phyloP scores from a whole-genome alignment of 345 rosid genomes.

The Camelina neglecta region DNA sequence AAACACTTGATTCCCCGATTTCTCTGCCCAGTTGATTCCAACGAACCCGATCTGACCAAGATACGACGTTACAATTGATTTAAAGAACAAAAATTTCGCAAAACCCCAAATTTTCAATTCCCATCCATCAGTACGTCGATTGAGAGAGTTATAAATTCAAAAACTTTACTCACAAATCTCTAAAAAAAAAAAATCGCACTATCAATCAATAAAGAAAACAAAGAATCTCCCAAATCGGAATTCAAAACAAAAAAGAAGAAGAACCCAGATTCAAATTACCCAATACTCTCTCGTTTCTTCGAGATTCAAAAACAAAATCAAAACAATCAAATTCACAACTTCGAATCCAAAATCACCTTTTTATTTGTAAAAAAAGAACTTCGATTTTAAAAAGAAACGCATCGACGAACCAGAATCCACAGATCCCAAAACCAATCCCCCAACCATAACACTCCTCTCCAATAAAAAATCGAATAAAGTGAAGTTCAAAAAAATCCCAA shows the following conservation, averaged over 20 bases:
- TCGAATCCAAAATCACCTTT: not conserved
- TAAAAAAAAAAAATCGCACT: not conserved
- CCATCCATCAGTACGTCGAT: constrained; percentile 11
- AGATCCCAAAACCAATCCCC: constrained; percentile 19
- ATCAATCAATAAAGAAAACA: constrained; percentile 6
- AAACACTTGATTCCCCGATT: not conserved
- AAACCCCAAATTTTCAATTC: constrained; percentile 10
- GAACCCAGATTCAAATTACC: constrained; percentile 33
- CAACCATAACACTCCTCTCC: not conserved
- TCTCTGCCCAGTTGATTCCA: constrained; percentile 35
- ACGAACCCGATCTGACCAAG: constrained; percentile 24
- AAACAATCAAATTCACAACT: not conserved
- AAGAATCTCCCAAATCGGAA: constrained; percentile 16
- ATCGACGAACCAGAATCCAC: constrained; percentile 10
- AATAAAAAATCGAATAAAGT: not conserved
- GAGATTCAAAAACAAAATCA: not conserved
- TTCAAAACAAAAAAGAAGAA: constrained; percentile 14
- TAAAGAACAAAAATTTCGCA: not conserved
- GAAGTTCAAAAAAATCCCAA: constrained; percentile 26
- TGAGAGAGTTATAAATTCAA: constrained; percentile 14
- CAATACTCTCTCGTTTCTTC: not conserved
- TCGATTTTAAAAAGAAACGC: not conserved
- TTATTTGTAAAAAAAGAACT: not conserved
- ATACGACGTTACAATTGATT: constrained; percentile 2
- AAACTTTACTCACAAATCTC: constrained; percentile 5